A percentile compares a stretch with the other conserved stretches of the same genome.
Conservation (phyloP, 805 yeast species). For the Sungouiella blattae region DNA sequence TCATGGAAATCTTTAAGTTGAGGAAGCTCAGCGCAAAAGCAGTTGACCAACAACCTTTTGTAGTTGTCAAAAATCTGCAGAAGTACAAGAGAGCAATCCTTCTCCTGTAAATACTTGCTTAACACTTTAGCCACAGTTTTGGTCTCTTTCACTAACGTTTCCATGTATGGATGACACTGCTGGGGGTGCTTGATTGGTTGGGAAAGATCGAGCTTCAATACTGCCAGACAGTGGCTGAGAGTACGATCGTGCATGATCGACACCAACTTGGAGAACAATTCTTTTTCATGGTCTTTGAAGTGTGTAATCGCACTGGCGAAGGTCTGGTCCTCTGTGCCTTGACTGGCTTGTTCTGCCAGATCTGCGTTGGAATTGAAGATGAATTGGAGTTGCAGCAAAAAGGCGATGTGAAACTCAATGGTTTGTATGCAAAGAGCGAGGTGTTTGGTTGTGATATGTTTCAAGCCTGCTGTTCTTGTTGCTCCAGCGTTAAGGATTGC, state of each 20-base stretch:
- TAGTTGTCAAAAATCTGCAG: slow-evolving; percentile 55
- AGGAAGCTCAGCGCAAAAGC: slow-evolving; percentile 45
- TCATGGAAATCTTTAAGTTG: slow-evolving; percentile 49
- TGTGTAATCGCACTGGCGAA: slow-evolving; percentile 31
- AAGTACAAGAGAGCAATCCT: slow-evolving; percentile 43
- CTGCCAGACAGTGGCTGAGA: slow-evolving; percentile 44
- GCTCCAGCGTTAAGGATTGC: slow-evolving; percentile 75
- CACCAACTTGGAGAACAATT: slow-evolving; percentile 61
- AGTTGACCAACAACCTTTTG: slow-evolving; percentile 50
- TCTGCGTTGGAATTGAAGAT: slow-evolving; percentile 8
- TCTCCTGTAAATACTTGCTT: slow-evolving; percentile 52
- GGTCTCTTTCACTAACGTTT: slow-evolving; percentile 61
- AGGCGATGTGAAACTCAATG: slow-evolving; percentile 42
- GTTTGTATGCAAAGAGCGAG: slow-evolving; percentile 65
- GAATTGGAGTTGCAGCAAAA: slow-evolving; percentile 31
- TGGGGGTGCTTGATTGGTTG: slow-evolving; percentile 38
- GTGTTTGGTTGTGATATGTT: slow-evolving; percentile 71
- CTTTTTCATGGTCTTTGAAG: slow-evolving; percentile 59
- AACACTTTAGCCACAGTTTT: slow-evolving; percentile 59
- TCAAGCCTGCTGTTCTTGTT: slow-evolving; percentile 66
- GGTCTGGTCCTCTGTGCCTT: slow-evolving; percentile 23
- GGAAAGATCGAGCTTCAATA: slow-evolving; percentile 50
- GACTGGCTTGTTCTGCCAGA: slow-evolving; percentile 1
- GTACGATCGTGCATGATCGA: slow-evolving; percentile 69
- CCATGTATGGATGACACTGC: slow-evolving; percentile 63